Conservation (phyloP, 1,284 basidiomycete genomes). For the Puccinia horiana region DNA sequence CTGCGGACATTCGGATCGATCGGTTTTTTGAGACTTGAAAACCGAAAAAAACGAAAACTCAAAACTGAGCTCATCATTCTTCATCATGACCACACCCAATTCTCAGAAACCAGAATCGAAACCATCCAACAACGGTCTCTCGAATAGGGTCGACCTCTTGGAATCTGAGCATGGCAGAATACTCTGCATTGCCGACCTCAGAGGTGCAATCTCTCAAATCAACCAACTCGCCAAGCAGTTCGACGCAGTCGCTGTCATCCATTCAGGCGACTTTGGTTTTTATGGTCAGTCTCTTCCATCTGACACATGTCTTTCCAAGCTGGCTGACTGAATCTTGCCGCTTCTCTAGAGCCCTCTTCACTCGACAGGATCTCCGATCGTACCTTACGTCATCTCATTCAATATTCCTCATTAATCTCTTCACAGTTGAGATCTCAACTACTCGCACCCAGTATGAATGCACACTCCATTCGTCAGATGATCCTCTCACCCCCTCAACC, state of each 20-base stretch:
- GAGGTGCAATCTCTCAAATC: slow-evolving; percentile 72
- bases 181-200: slow-evolving; percentile 93
- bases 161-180: slow-evolving; percentile 68
- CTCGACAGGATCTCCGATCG: slow-evolving; percentile 55
- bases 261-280: slow-evolving; percentile 99
- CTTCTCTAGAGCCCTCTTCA: slow-evolving; percentile 52
- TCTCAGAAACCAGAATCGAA: neutral
- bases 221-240: slow-evolving; percentile 86
- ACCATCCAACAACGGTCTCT: slow-evolving; percentile 36
- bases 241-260: slow-evolving; percentile 89
- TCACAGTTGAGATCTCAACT: slow-evolving; percentile 77
- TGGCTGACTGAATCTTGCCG: neutral
- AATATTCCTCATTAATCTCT: slow-evolving; percentile 95
- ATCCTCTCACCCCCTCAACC: slow-evolving; percentile 61
- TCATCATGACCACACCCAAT: too few relatives aligned
- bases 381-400: slow-evolving; percentile 86
- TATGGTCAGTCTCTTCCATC: slow-evolving; percentile 69
- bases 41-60: too few relatives aligned
- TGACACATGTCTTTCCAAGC: neutral
- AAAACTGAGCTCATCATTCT: too few relatives aligned
- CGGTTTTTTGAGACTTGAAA: too few relatives aligned
- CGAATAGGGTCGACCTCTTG: slow-evolving; percentile 54
- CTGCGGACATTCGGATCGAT: too few relatives aligned
- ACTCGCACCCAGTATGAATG: slow-evolving; percentile 52
- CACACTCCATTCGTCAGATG: slow-evolving; percentile 53